These are phyloP conservation scores for Coemansia sp. DNA, from an alignment of 192 early-diverging fungal species.

Conservation along the genomic window DNA sequence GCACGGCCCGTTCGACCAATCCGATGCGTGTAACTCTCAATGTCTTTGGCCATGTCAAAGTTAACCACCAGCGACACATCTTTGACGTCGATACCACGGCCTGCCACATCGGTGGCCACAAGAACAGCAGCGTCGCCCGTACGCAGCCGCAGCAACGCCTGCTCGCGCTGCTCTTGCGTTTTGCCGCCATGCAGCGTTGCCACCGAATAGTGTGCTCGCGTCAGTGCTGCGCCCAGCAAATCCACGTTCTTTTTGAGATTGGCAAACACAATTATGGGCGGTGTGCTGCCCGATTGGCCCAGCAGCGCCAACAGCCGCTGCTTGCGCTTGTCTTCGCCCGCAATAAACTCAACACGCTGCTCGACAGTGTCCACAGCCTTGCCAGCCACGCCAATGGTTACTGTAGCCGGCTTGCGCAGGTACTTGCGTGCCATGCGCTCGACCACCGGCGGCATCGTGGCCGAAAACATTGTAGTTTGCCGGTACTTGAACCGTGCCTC, in stretches of 20 bases:
- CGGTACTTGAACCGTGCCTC: conserved; percentile 59
- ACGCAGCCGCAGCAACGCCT: conserved; percentile 77
- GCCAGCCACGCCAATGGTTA: conserved; percentile 95
- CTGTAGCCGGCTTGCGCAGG: conserved; percentile 84
- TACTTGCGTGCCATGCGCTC: conserved; percentile 95
- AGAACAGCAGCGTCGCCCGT: conserved; percentile 80
- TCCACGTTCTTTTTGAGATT: conserved; percentile 96
- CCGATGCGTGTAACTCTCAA: conserved; percentile 98
- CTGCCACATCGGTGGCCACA: conserved; percentile 98
- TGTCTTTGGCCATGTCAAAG: conserved; percentile 97
- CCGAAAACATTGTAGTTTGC: conserved; percentile 99
- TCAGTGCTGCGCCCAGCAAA: conserved; percentile 72
- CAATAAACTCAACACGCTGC: conserved; percentile 93
- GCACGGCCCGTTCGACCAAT: conserved; percentile 98
- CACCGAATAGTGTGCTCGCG: conserved; percentile 42
- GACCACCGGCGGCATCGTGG: conserved; percentile 95
- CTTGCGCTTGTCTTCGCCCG: conserved; percentile 74
- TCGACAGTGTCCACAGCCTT: conserved; percentile 96
- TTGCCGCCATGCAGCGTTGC: conserved; percentile 94
- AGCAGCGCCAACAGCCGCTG: conserved; percentile 78
- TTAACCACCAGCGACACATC: conserved; percentile 96
- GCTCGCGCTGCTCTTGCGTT: conserved; percentile 95
- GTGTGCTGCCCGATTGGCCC: conserved; percentile 57
- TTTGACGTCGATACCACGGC: conserved; percentile 98
- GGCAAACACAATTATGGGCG: conserved; percentile 97